phyloP scores from a whole-genome alignment of 371 early-diverging fungal species.

The Syncephalastrum contaminatum region DNA sequence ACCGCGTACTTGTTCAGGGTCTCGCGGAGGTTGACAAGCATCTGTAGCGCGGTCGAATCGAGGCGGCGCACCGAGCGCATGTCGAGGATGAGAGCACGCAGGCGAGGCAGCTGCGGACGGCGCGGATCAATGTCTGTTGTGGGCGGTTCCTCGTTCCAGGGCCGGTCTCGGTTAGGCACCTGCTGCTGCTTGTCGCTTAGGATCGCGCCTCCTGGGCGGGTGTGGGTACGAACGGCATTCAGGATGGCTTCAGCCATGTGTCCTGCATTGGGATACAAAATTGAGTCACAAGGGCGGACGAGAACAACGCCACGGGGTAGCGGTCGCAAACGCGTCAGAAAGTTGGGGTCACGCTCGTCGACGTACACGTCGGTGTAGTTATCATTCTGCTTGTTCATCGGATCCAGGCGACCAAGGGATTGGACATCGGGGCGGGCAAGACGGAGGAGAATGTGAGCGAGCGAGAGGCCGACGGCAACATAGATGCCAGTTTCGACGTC shows the following conservation, averaged over 20 bases:
- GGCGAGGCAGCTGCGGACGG: slow-evolving; percentile 32
- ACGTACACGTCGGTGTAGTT: slow-evolving; percentile 16
- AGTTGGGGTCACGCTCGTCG: slow-evolving; percentile 20
- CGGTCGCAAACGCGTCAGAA: slow-evolving; percentile 7
- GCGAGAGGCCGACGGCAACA: slow-evolving; percentile 20
- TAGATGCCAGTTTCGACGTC: slow-evolving; percentile 28
- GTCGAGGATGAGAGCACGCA: slow-evolving; percentile 73
- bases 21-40: slow-evolving; percentile 46
- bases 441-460: slow-evolving; percentile 18
- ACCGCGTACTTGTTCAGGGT: slow-evolving; percentile 34
- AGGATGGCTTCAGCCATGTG: slow-evolving; percentile 15
- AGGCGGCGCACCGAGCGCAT: slow-evolving; percentile 67
- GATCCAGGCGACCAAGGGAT: slow-evolving; percentile 8
- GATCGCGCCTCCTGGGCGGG: slow-evolving; percentile 8
- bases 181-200: neutral
- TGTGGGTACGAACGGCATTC: slow-evolving; percentile 8
- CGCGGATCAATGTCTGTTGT: slow-evolving; percentile 1
- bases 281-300: slow-evolving; percentile 8
- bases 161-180: neutral
- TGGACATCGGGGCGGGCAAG: slow-evolving; percentile 20
- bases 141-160: slow-evolving; percentile 8
- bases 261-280: slow-evolving; percentile 23
- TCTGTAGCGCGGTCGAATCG: slow-evolving; percentile 75
- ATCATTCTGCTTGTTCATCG: neutral
- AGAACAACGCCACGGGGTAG: slow-evolving; percentile 20